Evolutionary conservation across 257 asterid species (phyloP).

Genomic region (Solanum chmielewskii): DNA sequence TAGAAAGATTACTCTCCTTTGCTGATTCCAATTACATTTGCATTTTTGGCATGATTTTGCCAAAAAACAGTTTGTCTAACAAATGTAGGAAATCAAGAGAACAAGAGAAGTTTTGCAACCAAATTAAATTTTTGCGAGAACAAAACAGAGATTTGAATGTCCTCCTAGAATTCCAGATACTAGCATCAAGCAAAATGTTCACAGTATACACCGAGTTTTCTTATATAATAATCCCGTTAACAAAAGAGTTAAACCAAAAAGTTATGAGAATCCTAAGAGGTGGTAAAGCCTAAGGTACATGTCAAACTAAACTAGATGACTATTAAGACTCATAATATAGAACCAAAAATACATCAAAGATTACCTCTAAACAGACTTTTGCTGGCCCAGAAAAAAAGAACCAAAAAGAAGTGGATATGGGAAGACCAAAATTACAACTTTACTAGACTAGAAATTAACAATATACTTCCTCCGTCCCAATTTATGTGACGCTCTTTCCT

Average conservation of each 20-base stretch:
- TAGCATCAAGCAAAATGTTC: neutral
- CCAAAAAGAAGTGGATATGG: neutral
- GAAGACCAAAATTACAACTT: neutral
- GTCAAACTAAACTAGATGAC: neutral
- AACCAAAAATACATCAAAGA: neutral
- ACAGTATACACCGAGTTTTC: neutral
- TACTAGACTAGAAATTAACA: neutral
- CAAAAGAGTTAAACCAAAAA: neutral
- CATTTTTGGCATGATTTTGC: neutral
- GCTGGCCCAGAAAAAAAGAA: neutral
- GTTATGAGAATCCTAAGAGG: neutral
- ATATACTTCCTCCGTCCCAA: neutral
- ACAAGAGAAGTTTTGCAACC: neutral
- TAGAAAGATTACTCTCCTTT: conserved; percentile 21
- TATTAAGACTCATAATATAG: neutral
- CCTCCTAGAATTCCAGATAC: neutral
- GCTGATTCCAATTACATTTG: neutral
- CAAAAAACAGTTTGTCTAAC: neutral
- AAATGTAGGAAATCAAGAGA: neutral
- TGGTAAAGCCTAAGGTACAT: neutral
- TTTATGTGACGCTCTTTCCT: neutral
- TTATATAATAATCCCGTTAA: neutral
- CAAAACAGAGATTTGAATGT: neutral
- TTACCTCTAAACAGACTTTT: neutral
- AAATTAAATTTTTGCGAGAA: neutral